A percentile compares a stretch with the other conserved stretches of the same genome.
phyloP scores from a whole-genome alignment of 257 asterid genomes.

The Prunella vulgaris region DNA sequence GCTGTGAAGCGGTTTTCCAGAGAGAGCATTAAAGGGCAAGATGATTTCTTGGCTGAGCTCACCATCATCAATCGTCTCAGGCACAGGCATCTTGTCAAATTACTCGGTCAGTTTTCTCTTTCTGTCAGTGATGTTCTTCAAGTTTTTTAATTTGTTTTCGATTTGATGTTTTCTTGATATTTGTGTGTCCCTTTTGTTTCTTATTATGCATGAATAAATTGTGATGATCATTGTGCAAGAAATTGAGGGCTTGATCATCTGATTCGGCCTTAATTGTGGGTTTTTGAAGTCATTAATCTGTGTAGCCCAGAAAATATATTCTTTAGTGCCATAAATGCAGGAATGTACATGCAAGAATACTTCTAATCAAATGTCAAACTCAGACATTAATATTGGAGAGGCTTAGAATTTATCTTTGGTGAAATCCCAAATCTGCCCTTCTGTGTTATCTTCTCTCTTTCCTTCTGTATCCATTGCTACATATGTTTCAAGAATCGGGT shows the following conservation, averaged over 20 bases:
- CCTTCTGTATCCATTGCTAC: background rate
- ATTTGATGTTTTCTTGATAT: background rate
- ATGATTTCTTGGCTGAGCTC: constrained; percentile 89
- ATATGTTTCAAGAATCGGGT: background rate
- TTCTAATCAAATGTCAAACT: background rate
- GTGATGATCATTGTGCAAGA: background rate
- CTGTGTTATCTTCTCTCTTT: background rate
- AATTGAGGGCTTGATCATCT: background rate
- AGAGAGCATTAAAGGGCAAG: constrained; percentile 71
- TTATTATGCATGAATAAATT: background rate
- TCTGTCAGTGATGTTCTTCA: no score
- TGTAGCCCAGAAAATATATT: background rate
- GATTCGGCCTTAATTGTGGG: background rate
- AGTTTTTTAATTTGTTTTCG: background rate
- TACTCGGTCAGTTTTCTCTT: constrained; percentile 49
- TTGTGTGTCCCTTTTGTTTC: background rate
- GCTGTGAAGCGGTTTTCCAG: constrained; percentile 84
- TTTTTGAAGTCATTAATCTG: background rate
- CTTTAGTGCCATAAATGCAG: constrained; percentile 3
- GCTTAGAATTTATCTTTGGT: background rate
- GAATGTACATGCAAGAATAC: background rate
- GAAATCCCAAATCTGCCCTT: constrained; percentile 8
- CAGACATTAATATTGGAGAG: background rate
- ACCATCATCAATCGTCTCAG: constrained; percentile 86
- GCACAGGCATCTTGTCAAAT: constrained; percentile 76